phyloP scores from a whole-genome alignment of 1,284 basidiomycete genomes.

The Meira miltonrushii region DNA sequence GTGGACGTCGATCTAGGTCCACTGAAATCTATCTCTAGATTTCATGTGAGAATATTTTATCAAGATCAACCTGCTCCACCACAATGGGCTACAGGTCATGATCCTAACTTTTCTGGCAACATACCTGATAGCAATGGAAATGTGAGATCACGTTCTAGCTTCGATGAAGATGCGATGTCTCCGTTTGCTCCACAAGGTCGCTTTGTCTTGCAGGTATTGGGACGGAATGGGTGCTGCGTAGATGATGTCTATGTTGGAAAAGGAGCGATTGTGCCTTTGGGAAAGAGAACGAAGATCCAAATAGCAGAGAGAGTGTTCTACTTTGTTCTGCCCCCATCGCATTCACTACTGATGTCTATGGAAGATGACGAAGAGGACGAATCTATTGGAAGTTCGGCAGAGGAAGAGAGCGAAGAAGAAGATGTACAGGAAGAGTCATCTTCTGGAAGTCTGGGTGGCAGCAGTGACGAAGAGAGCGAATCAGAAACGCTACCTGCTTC shows the following conservation, averaged over 20 bases:
- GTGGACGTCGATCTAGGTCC: slow-evolving; percentile 90
- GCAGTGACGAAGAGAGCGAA: slow-evolving; percentile 11
- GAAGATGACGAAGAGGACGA: slow-evolving; percentile 22
- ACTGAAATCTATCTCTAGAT: slow-evolving; percentile 89
- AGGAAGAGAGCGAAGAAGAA: slow-evolving; percentile 19
- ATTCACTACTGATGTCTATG: slow-evolving; percentile 14
- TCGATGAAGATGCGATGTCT: too few species aligned
- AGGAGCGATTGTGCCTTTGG: slow-evolving; percentile 66
- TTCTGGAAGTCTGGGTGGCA: background rate
- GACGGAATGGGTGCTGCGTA: slow-evolving; percentile 95
- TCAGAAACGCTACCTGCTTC: background rate
- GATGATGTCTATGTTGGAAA: slow-evolving; percentile 90
- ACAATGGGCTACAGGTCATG: slow-evolving; percentile 7
- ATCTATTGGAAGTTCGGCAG: slow-evolving; percentile 29
- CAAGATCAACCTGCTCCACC: slow-evolving; percentile 19
- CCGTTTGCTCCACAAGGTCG: slow-evolving; percentile 59
- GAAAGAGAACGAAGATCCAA: slow-evolving; percentile 80
- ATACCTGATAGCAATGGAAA: background rate
- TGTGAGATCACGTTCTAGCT: background rate
- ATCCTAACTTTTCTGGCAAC: background rate
- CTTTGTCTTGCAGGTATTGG: slow-evolving; percentile 84
- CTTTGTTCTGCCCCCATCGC: slow-evolving; percentile 72
- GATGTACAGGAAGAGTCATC: slow-evolving; percentile 47
- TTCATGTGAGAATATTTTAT: slow-evolving; percentile 85
- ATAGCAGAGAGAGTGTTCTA: slow-evolving; percentile 96